phyloP scores from a whole-genome alignment of 1,284 basidiomycete genomes.

The Fomes fomentarius region DNA sequence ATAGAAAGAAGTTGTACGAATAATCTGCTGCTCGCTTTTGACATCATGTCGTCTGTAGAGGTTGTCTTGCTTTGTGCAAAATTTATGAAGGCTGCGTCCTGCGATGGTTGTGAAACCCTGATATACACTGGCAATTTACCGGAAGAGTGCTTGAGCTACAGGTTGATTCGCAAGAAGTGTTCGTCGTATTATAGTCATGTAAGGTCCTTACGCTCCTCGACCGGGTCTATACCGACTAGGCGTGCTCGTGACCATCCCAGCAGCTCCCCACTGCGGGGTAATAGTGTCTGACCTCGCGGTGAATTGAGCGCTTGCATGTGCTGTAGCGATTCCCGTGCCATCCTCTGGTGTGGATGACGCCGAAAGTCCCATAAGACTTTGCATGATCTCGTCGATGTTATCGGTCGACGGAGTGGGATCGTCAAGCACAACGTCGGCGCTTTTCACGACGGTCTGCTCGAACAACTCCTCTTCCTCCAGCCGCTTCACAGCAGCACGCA shows the following conservation, averaged over 20 bases:
- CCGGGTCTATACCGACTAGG: no score
- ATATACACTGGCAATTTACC: no score
- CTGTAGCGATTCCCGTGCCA: constrained; percentile 1
- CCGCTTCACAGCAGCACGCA: constrained; percentile 54
- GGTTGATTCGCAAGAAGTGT: no score
- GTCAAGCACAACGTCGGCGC: constrained; percentile 55
- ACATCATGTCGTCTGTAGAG: no score
- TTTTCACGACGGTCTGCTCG: constrained; percentile 59
- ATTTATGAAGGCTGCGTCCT: no score
- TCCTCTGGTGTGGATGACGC: neutral
- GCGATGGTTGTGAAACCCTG: no score
- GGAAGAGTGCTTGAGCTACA: neutral
- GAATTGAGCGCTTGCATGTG: constrained; percentile 6
- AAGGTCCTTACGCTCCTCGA: no score
- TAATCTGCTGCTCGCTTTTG: neutral
- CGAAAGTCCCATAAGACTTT: constrained; percentile 50
- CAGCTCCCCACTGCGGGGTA: constrained; percentile 16
- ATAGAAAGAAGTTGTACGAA: neutral
- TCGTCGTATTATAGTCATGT: neutral
- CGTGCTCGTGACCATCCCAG: neutral
- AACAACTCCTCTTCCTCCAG: constrained; percentile 71
- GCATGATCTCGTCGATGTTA: constrained; percentile 67
- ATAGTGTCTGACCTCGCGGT: constrained; percentile 18
- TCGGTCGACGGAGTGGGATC: constrained; percentile 50
- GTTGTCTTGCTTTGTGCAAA: no score